phyloP scores from a whole-genome alignment of 352 stramenopile genomes.

The Globisporangium lucens region DNA sequence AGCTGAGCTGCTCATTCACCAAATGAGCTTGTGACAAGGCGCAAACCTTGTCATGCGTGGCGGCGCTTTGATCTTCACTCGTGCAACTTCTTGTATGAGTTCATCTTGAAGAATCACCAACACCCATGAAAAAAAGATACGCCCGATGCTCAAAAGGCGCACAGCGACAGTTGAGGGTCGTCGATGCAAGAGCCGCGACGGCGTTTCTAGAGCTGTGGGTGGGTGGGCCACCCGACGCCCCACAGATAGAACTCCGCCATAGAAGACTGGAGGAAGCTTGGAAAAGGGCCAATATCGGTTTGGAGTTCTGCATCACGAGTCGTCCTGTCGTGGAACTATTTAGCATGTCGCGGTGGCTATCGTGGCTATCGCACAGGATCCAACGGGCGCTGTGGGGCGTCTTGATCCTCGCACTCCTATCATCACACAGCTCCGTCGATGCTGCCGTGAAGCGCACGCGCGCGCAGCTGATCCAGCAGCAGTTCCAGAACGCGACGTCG shows the following conservation, averaged over 20 bases:
- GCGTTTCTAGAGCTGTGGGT: neutral
- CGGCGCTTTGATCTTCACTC: neutral
- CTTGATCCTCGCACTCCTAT: neutral
- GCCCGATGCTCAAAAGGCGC: neutral
- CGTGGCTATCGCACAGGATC: neutral
- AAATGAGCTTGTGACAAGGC: too few relatives aligned
- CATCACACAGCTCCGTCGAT: neutral
- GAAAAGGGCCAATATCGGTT: neutral
- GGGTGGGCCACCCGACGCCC: too few relatives aligned
- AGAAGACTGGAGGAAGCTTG: neutral
- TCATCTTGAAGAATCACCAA: neutral
- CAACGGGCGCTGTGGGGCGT: neutral
- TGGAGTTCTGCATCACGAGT: neutral
- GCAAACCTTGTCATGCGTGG: neutral
- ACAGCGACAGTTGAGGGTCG: neutral
- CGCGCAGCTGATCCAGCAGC: constrained; percentile 13
- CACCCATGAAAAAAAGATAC: neutral
- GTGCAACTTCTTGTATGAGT: too few relatives aligned
- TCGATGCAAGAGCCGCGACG: neutral
- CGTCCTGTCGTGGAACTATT: neutral
- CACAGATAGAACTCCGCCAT: neutral
- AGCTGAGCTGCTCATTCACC: too few relatives aligned
- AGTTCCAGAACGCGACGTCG: constrained; percentile 10
- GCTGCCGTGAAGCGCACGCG: constrained; percentile 16
- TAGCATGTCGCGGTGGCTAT: neutral